Evolutionary conservation across 805 yeast species (phyloP), one percentile per base, ranked within the genome.

Genomic region (Diddensiella transvaalensis): DNA sequence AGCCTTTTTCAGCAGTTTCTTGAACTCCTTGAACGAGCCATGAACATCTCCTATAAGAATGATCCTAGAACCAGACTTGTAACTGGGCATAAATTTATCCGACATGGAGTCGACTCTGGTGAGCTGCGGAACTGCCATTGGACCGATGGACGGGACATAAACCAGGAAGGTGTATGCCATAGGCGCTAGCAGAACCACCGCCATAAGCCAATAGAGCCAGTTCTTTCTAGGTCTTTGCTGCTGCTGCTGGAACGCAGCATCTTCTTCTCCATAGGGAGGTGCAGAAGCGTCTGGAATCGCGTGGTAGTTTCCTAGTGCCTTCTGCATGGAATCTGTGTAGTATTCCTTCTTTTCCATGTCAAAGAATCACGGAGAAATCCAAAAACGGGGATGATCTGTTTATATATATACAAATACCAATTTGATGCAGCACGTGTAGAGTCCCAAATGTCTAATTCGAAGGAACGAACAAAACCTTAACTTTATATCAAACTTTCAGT

Each of bases 21-120:
- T 62, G 47, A 89, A 68, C 58, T 79, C 79, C 4, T 71, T 66
- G 57, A 73, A 79, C 56, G 82, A 81, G 1, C 96, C 97, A 67
- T 90, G 98, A 19, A 90, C 79, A 63, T 90, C 98, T 3, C 98
- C 97, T 22, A 90, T 73, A 41, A 88, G 61, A 3, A 91, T 72
- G 13, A 85, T 60, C 51, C 95, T 71, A 35, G 59, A 45, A 4
- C 48, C 51, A n/a, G 44, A 40, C 8, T 48, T 23, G 44, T 44
- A 36, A 29, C 40, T 24, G 39, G 61, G 51, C 22, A 44, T 22
- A 22, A 33, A n/a, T 23, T 33, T 18, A 10, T 45, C 32, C 23
- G 44, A 49, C 37, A 57, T 33, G 15, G 30, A 15, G 13, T 47
- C 19, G 15, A 58, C 59, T 8, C 47, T 32, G 13, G 50, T 47